Evolutionary conservation across 2,329 filamentous ascomycete genomes (phyloP).

Genomic region (Beauveria bassiana): DNA sequence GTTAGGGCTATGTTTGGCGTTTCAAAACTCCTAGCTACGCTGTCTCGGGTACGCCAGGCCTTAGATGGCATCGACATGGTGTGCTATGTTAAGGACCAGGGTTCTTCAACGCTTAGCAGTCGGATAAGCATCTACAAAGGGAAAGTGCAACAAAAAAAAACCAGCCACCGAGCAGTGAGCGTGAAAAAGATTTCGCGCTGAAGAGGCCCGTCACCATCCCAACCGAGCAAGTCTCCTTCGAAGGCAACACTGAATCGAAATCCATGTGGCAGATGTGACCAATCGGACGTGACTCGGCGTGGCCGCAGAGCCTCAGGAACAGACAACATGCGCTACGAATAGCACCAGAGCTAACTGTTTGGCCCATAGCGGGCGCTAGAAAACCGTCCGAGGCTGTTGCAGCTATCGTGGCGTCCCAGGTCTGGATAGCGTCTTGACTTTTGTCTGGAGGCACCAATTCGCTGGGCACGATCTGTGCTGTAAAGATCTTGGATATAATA

Average conservation of each 20-base stretch:
- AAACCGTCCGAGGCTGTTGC: not conserved
- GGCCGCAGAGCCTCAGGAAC: not conserved
- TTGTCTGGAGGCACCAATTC: not conserved
- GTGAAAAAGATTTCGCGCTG: not conserved
- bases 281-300: slow-evolving; percentile 1
- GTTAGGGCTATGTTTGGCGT: too few species aligned
- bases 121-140: not conserved
- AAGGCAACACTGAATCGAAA: not conserved
- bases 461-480: not conserved
- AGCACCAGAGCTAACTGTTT: not conserved
- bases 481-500: not conserved
- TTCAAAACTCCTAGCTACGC: too few species aligned
- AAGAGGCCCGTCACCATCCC: not conserved
- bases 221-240: not conserved
- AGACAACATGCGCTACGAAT: not conserved
- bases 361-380: slow-evolving; percentile 5
- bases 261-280: not conserved
- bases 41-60: too few species aligned
- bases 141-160: not conserved
- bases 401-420: not conserved
- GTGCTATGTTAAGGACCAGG: too few species aligned
- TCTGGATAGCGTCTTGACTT: not conserved
- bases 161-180: not conserved
- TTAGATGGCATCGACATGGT: too few species aligned
- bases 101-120: not conserved